phyloP scores from a whole-genome alignment of 2,329 filamentous ascomycete genomes.

The Aspergillus tamarii region DNA sequence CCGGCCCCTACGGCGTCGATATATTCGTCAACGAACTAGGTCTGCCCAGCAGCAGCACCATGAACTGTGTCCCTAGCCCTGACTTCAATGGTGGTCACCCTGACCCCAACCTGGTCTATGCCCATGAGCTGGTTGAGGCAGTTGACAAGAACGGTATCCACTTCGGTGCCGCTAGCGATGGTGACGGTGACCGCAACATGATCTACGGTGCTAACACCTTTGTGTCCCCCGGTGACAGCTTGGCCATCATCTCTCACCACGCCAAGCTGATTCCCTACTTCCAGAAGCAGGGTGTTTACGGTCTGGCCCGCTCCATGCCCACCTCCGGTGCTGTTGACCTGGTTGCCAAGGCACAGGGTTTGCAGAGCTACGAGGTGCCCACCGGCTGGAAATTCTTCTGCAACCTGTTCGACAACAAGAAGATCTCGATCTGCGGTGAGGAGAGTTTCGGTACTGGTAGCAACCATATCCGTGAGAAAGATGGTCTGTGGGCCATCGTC shows the following conservation, averaged over 20 bases:
- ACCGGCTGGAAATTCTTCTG: conserved; percentile 99
- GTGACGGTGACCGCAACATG: conserved; percentile 99
- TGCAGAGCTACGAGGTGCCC: conserved; percentile 93
- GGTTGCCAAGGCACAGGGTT: conserved; percentile 90
- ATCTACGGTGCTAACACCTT: conserved; percentile 97
- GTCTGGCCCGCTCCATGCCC: conserved; percentile 95
- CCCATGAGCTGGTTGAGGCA: conserved; percentile 88
- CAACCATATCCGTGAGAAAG: conserved; percentile 99
- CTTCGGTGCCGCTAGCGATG: conserved; percentile 94
- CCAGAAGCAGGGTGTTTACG: conserved; percentile 94
- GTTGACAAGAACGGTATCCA: conserved; percentile 91
- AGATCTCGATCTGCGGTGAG: conserved; percentile 97
- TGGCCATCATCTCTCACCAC: conserved; percentile 98
- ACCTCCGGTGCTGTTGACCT: conserved; percentile 94
- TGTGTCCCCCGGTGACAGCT: conserved; percentile 93
- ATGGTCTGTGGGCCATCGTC: conserved; percentile 94
- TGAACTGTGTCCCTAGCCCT: conserved; percentile 89
- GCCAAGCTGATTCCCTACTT: conserved; percentile 97
- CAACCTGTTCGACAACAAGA: conserved; percentile 88
- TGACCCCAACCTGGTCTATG: conserved; percentile 96
- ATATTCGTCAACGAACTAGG: conserved; percentile 96
- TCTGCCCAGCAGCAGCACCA: conserved; percentile 73
- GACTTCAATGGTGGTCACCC: conserved; percentile 98
- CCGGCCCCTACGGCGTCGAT: conserved; percentile 88
- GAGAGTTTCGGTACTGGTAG: conserved; percentile 97